Evolutionary conservation across 257 asterid genomes (phyloP).

Genomic region (Solanum sitiens): DNA sequence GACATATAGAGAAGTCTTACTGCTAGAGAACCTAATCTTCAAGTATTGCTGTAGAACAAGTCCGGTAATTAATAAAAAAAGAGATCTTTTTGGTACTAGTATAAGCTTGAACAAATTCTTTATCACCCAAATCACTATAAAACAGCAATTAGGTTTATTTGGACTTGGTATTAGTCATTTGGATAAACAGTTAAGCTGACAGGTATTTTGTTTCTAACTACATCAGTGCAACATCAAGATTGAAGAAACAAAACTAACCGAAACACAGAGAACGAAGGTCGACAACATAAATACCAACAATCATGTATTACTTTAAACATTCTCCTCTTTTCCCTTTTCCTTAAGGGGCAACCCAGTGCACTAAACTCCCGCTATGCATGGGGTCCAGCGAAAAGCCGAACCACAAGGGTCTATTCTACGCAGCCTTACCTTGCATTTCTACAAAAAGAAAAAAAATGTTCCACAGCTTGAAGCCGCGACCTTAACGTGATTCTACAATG

Average conservation of each 20-base stretch:
- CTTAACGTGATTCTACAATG: not conserved
- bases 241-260: not conserved
- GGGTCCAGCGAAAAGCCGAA: not conserved
- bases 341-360: not conserved
- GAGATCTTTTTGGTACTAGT: not conserved
- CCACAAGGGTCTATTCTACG: not conserved
- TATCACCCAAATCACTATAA: not conserved
- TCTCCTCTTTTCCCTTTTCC: not conserved
- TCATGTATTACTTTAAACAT: not conserved
- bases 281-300: not conserved
- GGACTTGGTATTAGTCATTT: not conserved
- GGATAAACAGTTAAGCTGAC: not conserved
- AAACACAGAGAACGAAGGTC: not conserved
- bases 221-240: not conserved
- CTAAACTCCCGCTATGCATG: not conserved
- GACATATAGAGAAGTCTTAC: not conserved
- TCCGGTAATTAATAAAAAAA: not conserved
- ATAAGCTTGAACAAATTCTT: not conserved
- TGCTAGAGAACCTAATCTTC: not conserved
- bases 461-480: not conserved
- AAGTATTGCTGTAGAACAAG: not conserved
- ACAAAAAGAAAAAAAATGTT: not conserved
- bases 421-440: not conserved
- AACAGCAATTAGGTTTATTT: no score
- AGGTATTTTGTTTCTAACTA: not conserved